Conservation (phyloP, 495 filamentous ascomycete species). For the Amphirosellinia nigrospora region DNA sequence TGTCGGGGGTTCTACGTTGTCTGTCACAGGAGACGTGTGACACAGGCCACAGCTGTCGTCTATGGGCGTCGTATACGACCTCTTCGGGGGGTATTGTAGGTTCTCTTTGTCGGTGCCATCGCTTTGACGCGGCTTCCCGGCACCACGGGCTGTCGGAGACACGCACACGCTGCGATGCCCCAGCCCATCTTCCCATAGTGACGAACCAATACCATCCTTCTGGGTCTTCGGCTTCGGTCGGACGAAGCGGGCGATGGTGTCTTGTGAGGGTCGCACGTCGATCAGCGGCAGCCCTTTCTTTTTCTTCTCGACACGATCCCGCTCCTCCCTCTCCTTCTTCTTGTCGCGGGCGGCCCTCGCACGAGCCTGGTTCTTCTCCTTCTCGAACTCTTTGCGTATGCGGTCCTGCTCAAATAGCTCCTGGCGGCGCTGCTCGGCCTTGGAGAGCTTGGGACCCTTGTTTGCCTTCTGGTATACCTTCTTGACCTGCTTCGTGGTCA, state of each 20-base stretch:
- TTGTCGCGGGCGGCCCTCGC: slow-evolving; percentile 49
- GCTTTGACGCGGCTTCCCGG: slow-evolving; percentile 21
- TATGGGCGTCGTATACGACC: background rate
- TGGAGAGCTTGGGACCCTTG: slow-evolving; percentile 44
- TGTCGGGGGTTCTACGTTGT: background rate
- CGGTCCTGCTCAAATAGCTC: slow-evolving; percentile 53
- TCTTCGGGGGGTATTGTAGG: background rate
- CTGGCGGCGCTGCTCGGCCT: slow-evolving; percentile 47
- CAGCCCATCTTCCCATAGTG: background rate
- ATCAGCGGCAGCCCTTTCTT: slow-evolving; percentile 50
- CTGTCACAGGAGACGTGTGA: background rate
- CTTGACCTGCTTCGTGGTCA: slow-evolving; percentile 54
- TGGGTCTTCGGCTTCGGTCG: slow-evolving; percentile 36
- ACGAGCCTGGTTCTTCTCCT: slow-evolving; percentile 45
- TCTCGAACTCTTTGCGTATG: slow-evolving; percentile 51
- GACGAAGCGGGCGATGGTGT: slow-evolving; percentile 51
- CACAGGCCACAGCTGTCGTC: background rate
- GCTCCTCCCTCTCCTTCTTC: slow-evolving; percentile 49
- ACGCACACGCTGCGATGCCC: slow-evolving; percentile 17
- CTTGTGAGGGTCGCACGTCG: slow-evolving; percentile 50
- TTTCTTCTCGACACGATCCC: slow-evolving; percentile 44
- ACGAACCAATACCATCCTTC: slow-evolving; percentile 29
- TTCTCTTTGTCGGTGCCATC: slow-evolving; percentile 30
- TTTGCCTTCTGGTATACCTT: slow-evolving; percentile 45
- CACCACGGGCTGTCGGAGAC: slow-evolving; percentile 9